A percentile compares a stretch with the other conserved stretches of the same genome.
These are phyloP conservation scores for Conoideocrella luteorostrata DNA, from an alignment of 2,329 filamentous ascomycete species.

Conservation along the genomic window DNA sequence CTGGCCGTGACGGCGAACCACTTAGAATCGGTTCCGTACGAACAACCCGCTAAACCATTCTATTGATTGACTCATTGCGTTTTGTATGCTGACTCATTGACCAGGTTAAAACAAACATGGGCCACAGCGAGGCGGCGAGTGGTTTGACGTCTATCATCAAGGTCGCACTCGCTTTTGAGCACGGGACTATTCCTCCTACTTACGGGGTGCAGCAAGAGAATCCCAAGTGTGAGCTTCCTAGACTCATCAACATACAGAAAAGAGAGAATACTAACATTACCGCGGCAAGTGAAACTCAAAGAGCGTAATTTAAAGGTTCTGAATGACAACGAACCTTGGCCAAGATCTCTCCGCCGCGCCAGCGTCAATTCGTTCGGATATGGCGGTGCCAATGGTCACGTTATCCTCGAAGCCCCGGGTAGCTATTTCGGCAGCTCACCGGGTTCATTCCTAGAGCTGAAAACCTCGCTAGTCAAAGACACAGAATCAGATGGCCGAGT, in stretches of 20 bases:
- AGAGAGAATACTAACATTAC: too few species aligned
- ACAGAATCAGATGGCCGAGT: too few species aligned
- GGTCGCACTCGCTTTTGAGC: slow-evolving; percentile 21
- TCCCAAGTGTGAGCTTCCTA: too few species aligned
- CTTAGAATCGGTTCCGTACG: too few species aligned
- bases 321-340: slow-evolving; percentile 8
- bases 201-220: too few species aligned
- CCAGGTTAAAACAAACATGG: slow-evolving; percentile 22
- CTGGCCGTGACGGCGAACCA: slow-evolving; percentile 24
- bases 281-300: slow-evolving; percentile 17
- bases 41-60: too few species aligned
- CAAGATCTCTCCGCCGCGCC: slow-evolving; percentile 12
- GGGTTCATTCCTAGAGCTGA: background rate
- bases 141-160: slow-evolving; percentile 21
- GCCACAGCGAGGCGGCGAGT: slow-evolving; percentile 20
- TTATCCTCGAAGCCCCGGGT: slow-evolving; percentile 22
- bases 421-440: too few species aligned
- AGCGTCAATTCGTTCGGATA: slow-evolving; percentile 31
- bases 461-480: background rate
- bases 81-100: slow-evolving; percentile 20
- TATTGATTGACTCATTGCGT: too few species aligned
- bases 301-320: slow-evolving; percentile 16
- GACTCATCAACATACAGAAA: too few species aligned
- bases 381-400: slow-evolving; percentile 30
- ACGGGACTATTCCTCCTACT: slow-evolving; percentile 19